Evolutionary conservation across 1,284 basidiomycete genomes (phyloP).

Genomic region (Ganoderma lucidum): DNA sequence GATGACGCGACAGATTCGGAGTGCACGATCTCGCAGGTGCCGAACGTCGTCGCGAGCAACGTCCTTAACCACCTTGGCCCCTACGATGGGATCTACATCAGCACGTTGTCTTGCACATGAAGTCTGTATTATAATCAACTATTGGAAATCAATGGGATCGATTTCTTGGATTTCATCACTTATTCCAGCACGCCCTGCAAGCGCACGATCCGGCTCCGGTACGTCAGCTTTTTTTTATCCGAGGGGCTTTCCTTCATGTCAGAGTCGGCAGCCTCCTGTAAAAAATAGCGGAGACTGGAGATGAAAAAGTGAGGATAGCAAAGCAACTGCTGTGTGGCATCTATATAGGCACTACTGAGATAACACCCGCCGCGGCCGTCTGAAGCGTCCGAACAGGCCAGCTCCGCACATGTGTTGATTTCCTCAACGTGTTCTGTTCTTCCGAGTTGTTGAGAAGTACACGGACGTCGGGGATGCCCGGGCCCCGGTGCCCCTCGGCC

Average conservation of each 20-base stretch:
- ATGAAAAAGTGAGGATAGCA: no score
- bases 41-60: conserved; percentile 51
- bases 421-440: conserved; percentile 52
- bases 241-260: no score
- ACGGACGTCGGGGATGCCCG: conserved; percentile 41
- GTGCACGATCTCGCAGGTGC: conserved; percentile 55
- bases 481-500: conserved; percentile 15
- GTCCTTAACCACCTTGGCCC: conserved; percentile 61
- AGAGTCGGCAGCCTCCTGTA: no score
- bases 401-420: conserved; percentile 45
- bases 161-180: neutral
- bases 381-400: neutral
- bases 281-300: no score
- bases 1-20: conserved; percentile 56
- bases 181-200: neutral
- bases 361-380: no score
- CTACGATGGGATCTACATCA: conserved; percentile 60
- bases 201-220: no score
- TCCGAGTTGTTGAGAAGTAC: conserved; percentile 46
- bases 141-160: conserved; percentile 10
- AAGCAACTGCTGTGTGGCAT: no score
- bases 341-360: no score
- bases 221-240: no score
- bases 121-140: conserved; percentile 13
- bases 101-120: conserved; percentile 54